Percentiles rank a stretch among this genome's conserved stretches.
These are phyloP conservation scores for Phytomonas francai DNA, from an alignment of 208 protist genomes.

Conservation along the genomic window DNA sequence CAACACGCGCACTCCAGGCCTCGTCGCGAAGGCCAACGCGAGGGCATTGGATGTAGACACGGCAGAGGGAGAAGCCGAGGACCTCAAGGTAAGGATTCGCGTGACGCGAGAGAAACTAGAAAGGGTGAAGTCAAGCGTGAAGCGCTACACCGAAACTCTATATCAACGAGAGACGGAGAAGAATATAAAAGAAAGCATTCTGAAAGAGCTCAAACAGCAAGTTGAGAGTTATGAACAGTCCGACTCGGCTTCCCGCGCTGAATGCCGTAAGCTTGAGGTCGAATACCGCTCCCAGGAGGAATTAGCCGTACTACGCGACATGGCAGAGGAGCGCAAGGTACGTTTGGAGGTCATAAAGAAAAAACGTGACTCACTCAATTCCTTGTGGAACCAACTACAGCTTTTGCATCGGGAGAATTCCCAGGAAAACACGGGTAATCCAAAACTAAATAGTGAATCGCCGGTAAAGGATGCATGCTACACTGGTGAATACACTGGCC, in stretches of 20 bases:
- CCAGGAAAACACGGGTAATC: not conserved
- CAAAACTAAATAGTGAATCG: not conserved
- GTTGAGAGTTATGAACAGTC: conserved; percentile 16
- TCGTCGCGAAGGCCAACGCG: not conserved
- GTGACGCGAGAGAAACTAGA: not conserved
- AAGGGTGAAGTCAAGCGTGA: not conserved
- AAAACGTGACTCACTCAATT: conserved; percentile 24
- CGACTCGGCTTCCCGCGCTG: conserved; percentile 8
- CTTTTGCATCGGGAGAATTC: conserved; percentile 13
- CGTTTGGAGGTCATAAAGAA: conserved; percentile 21
- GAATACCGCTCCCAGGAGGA: conserved; percentile 33
- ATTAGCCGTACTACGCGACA: conserved; percentile 44
- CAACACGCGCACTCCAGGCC: not conserved
- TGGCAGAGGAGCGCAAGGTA: conserved; percentile 47
- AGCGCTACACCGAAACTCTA: not conserved
- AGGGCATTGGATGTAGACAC: not conserved
- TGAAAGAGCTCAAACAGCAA: conserved; percentile 16
- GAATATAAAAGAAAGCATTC: conserved; percentile 9
- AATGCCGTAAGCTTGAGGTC: conserved; percentile 23
- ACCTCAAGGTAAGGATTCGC: not conserved
- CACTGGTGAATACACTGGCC: not conserved
- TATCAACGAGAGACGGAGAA: conserved; percentile 15
- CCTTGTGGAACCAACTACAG: conserved; percentile 28
- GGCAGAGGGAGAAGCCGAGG: not conserved
- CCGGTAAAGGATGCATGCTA: not conserved